Evolutionary conservation across 768 basidiomycete genomes (phyloP), one percentile per base, ranked within the genome.

Genomic region (Auriscalpium vulgare): DNA sequence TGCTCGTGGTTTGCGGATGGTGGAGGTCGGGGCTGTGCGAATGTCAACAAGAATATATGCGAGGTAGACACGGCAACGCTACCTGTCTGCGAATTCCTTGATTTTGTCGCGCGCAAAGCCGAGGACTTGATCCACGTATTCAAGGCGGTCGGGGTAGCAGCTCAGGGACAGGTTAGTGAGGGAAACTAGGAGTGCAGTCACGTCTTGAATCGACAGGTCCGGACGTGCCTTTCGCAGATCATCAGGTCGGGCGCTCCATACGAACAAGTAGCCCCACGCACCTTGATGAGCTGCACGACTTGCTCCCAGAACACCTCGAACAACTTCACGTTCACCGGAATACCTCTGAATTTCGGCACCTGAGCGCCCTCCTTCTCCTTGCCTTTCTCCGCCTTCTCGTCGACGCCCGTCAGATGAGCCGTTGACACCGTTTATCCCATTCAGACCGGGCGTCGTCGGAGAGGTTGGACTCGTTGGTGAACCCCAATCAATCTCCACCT

Each of bases 241-340:
- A 67, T 21, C 62, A 57, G 17, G 47, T 19, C 34, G 56, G 14
- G 0, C 21, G 13, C 36, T 46, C 2, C 19, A n/a, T 56, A 21
- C 13, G 10, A 36, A 35, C 23, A 53, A 17, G 34, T 13, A 46
- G 9, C 8, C 0, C n/a, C 14, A 6, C 50, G 45, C 62, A 91
- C 94, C 82, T 95, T 97, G 77, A 99, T 95, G 29, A 99, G 82
- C 68, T 97, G 88, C 10, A 98, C 95, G 6, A 98, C 92, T 68
- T 99, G 97, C 60, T 89, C 86, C 95, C 97, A 99, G 69, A 98
- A 99, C 10, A 98, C 94, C 67, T 99, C 97, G 59, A 99, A 99
- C 51, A 99, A 72, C 66, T 88, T 91, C 21, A 97, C 97, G 61
- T 97, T 81, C 67, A 94, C 90, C 8, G 97, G 97, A 45, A 98